phyloP scores from a whole-genome alignment of 768 basidiomycete genomes.

The Cyathus striatus region DNA sequence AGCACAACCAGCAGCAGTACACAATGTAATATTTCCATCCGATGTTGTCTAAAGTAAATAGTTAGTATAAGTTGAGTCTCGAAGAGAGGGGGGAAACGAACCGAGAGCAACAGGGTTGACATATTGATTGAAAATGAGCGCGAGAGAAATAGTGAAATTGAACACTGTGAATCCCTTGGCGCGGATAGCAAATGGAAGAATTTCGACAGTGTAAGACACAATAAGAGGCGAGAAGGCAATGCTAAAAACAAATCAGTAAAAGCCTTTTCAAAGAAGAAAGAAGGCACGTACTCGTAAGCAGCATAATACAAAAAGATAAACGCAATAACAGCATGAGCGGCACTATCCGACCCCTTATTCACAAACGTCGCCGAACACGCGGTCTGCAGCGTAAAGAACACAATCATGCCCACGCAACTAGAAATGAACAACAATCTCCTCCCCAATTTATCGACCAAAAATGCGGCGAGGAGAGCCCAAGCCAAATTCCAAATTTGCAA shows the following conservation, averaged over 20 bases:
- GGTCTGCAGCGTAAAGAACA: constrained; percentile 68
- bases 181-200: constrained; percentile 76
- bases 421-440: constrained; percentile 68
- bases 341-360: constrained; percentile 28
- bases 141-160: constrained; percentile 70
- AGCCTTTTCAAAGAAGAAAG: neutral
- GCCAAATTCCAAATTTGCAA: constrained; percentile 77
- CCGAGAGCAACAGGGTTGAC: constrained; percentile 77
- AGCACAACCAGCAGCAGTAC: constrained; percentile 65
- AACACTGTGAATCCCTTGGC: constrained; percentile 85
- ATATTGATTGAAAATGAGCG: constrained; percentile 88
- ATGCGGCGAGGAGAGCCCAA: constrained; percentile 26
- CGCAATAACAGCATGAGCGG: constrained; percentile 71
- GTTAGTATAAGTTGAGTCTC: constrained; percentile 4
- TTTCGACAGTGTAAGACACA: constrained; percentile 85
- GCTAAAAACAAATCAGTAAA: constrained; percentile 19
- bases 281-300: constrained; percentile 58
- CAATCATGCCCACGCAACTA: constrained; percentile 51
- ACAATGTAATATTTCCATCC: constrained; percentile 80
- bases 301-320: constrained; percentile 85
- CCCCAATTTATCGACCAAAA: constrained; percentile 55
- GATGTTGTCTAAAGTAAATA: constrained; percentile 26
- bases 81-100: constrained; percentile 8
- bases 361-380: constrained; percentile 57
- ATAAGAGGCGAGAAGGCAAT: constrained; percentile 84